Conservation (phyloP, 2,329 filamentous ascomycete species). For the Fusarium subglutinans region DNA sequence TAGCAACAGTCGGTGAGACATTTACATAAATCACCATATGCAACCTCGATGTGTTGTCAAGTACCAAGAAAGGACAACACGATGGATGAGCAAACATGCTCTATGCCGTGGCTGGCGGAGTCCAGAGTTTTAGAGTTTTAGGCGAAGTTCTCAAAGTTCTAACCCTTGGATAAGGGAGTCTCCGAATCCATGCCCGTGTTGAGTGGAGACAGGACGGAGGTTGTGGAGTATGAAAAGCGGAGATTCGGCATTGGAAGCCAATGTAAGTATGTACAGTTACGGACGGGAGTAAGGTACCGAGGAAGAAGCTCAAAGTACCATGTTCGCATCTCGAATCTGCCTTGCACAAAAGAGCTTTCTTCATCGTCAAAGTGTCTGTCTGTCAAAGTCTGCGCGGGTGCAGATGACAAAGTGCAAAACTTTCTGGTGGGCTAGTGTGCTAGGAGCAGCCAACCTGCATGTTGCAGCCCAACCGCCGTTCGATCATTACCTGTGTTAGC, state of each 20-base stretch:
- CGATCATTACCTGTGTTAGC: neutral
- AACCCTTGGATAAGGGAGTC: neutral
- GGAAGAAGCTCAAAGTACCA: neutral
- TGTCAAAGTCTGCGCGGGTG: neutral
- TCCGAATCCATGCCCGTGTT: neutral
- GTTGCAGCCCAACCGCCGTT: constrained; percentile 7
- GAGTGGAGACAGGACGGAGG: constrained; percentile 12
- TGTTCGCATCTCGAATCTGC: neutral
- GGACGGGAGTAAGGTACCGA: neutral
- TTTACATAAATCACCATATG: neutral
- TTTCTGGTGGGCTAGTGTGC: constrained; percentile 14
- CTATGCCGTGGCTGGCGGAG: constrained; percentile 9
- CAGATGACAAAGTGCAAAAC: constrained; percentile 11
- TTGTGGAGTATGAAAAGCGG: constrained; percentile 1
- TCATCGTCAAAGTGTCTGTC: neutral
- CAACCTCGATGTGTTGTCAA: constrained; percentile 6
- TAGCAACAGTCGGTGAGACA: constrained; percentile 29
- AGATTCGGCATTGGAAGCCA: neutral
- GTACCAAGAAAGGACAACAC: neutral
- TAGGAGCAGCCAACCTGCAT: neutral
- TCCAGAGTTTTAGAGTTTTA: constrained; percentile 38
- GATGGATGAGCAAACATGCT: neutral
- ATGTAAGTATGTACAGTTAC: neutral
- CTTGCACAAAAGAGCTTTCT: neutral
- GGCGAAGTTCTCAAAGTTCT: constrained; percentile 25